phyloP scores from a whole-genome alignment of 768 basidiomycete genomes.

The Tricholoma matsutake region DNA sequence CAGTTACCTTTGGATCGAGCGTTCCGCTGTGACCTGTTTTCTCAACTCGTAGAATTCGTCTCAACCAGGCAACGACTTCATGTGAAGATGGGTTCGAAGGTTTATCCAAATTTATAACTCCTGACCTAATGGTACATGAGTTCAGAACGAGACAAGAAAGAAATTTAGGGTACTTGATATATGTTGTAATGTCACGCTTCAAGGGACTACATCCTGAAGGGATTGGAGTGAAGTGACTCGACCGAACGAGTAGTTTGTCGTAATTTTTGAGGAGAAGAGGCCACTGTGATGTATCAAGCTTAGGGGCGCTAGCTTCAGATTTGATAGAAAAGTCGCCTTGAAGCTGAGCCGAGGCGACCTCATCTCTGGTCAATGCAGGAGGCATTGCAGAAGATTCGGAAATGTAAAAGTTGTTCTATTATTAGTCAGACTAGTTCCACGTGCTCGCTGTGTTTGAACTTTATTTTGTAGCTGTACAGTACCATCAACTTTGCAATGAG shows the following conservation, averaged over 20 bases:
- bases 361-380: slow-evolving; percentile 54
- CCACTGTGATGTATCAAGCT: slow-evolving; percentile 95
- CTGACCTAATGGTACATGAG: slow-evolving; percentile 59
- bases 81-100: slow-evolving; percentile 99
- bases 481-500: slow-evolving; percentile 12
- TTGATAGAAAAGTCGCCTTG: slow-evolving; percentile 80
- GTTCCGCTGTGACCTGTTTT: slow-evolving; percentile 99
- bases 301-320: slow-evolving; percentile 68
- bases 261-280: slow-evolving; percentile 98
- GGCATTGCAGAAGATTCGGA: slow-evolving; percentile 27
- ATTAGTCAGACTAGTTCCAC: background rate
- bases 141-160: background rate
- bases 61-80: slow-evolving; percentile 98
- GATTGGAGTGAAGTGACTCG: slow-evolving; percentile 97
- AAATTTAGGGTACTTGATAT: slow-evolving; percentile 71
- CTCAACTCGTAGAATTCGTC: slow-evolving; percentile 94
- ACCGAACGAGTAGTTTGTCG: slow-evolving; percentile 92
- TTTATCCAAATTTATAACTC: slow-evolving; percentile 99
- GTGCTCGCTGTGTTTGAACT: slow-evolving; percentile 18
- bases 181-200: slow-evolving; percentile 88
- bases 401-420: background rate
- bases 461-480: slow-evolving; percentile 53
- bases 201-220: slow-evolving; percentile 91
- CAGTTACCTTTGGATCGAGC: slow-evolving; percentile 98
- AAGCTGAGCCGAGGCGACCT: slow-evolving; percentile 72